Evolutionary conservation across 2,329 filamentous ascomycete genomes (phyloP), one percentile per base, ranked within the genome.

Genomic region (Scedosporium boydii): DNA sequence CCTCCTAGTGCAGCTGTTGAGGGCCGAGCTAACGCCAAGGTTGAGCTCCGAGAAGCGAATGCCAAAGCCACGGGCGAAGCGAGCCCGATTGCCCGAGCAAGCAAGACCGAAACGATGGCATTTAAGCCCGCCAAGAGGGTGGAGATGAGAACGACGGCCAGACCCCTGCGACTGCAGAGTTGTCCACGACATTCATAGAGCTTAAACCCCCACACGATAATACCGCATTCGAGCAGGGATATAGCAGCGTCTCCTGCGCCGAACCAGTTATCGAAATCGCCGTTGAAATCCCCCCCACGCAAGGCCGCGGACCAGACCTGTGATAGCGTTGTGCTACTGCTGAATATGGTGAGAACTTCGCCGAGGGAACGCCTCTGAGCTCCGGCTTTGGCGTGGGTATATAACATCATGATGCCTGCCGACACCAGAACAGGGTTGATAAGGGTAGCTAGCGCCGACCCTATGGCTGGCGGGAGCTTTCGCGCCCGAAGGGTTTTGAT

Each of bases 181-280:
- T 79, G 78, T 2, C 66, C 64, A 3, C 79, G 78, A 68, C 78
- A 81, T 65, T 81, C 79, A 66, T 77, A 81, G 3, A 83, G 72
- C 69, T 82, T 83, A 65, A 83, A 76, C 0, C 80, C 80, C 80
- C 80, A 83, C 3, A 76, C 73, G 2, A 82, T 73, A 26, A 83
- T 80, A 10, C 80, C 80, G 3, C 77, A 75, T 66, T 82, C 78
- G 3, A 83, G 77, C 3, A 82, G 68, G 0, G 79, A 77, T 1
- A 77, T 72, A 0, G 80, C 80, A 3, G 77, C 68, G 64, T 82
- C 80, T 7, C 80, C 80, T 0, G 80, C 80, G 2, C 78, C 79
- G 60, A 77, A 76, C 71, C 73, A 75, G 1, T 3, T 63, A 65
- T 29, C 70, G n/a, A 21, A 21, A 48, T 68, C 2, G 59, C 23